Base-by-base conservation (phyloP, 106 monocot species). In the Cymbidium sinense region DNA sequence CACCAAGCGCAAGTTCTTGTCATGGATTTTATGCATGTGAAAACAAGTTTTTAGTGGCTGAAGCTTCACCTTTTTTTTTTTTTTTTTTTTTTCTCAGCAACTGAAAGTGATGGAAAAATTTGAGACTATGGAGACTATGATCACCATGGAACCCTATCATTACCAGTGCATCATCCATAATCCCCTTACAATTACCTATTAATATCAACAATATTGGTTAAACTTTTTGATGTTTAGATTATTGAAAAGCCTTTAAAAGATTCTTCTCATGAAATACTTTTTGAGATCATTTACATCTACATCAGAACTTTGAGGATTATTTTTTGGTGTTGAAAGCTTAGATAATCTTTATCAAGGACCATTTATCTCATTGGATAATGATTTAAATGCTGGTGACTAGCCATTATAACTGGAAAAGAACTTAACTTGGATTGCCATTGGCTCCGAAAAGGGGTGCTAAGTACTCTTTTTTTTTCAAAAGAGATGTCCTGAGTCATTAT, bases 71-170 rank as follows among this genome's bases (percentile, higher is more conserved):
- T n/a, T n/a, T n/a, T n/a, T n/a, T 29, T 9, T 27, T 27, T 64
- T 64, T 27, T 28, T 2, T 25, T 64, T 20, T 11, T 18, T 64
- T 27, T 28, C 5, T 29, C 28, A 29, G 28, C 23, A 27, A 27
- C 27, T 27, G 5, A n/a, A 64, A 27, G 64, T 25, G 23, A 64
- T 64, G 9, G 64, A n/a, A 64, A 28, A 7, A 64, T 64, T 64
- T 64, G 64, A 27, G 29, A 64, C 64, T 27, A 64, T 64, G 7
- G 64, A 64, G 28, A 10, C 28, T 7, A 64, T 28, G 9, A 12
- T 64, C 64, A 64, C 23, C 64, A 30, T 64, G 28, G 64, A 64
- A 64, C 28, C 64, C 64, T 64, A 28, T 64, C 64, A 64, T 18
- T 52, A 52, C 0, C 12, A n/a, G 52, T 52, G 20, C 52, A 12